Base-by-base conservation (phyloP, 2,329 filamentous ascomycete species). In the Fusarium hainanense region DNA sequence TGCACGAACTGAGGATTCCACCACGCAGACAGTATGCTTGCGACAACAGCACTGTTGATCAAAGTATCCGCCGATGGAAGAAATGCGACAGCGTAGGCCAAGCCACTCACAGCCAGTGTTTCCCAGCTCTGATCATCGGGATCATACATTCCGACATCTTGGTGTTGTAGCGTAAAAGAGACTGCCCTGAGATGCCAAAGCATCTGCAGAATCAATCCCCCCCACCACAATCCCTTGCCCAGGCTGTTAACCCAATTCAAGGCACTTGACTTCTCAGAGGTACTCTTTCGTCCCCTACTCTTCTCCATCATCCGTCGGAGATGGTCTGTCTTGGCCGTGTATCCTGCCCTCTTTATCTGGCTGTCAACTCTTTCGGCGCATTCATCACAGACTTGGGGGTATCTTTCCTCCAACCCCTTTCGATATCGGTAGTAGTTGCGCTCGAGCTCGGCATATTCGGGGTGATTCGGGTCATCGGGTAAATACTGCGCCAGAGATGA, bases 291-390 rank as follows among this genome's bases (percentile, higher is more conserved):
- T 71, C 75, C 80, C 77, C 83, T 81, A 49, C 85, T 90, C 71
- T 87, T 88, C 47, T 93, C 89, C 81, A 97, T 89, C 83, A 93
- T 89, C 66, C 91, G 87, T 52, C 91, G 86, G 32, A 97, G 79
- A 68, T 93, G 88, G 72, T 97, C 93, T n/a, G 92, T 91, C 79
- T 93, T 93, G 28, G 94, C 94, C 32, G 90, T 91, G 77, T 97
- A 97, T 11, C 88, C 90, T 0, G 93, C 89, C 70, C 89, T 84
- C 23, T 88, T 85, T 54, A 98, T 89, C 65, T 89, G 87, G 37
- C 86, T 82, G 67, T 91, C 88, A 23, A 95, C 94, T 65, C 84
- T 88, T 8, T 90, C 91, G 68, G 92, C 91, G 79, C 96, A 99
- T 47, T 88, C 84, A 67, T 87, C 87, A 82, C 96, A 99, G 62